phyloP scores from a whole-genome alignment of 2,329 filamentous ascomycete genomes.

The Aureobasidium uvarum region DNA sequence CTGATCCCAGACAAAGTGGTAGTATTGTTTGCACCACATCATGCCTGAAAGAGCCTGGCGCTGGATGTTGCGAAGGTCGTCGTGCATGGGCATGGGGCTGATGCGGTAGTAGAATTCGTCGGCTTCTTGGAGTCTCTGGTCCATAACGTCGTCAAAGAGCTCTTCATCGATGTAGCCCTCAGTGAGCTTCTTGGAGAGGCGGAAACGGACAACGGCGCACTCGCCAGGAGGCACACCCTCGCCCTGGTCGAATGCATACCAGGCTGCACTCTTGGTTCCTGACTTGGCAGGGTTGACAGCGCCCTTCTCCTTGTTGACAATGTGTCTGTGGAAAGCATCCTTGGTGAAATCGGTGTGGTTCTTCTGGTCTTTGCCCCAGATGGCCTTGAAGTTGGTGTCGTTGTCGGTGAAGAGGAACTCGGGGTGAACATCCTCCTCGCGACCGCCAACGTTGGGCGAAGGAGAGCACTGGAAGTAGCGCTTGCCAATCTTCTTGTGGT shows the following conservation, averaged over 20 bases:
- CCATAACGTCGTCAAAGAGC: conserved; percentile 84
- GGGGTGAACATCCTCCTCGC: conserved; percentile 79
- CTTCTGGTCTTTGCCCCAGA: conserved; percentile 67
- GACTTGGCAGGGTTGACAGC: conserved; percentile 76
- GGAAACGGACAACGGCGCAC: conserved; percentile 92
- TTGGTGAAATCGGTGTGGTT: conserved; percentile 87
- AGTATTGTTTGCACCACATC: conserved; percentile 98
- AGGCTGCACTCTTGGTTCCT: conserved; percentile 87
- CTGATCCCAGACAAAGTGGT: conserved; percentile 95
- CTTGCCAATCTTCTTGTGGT: conserved; percentile 76
- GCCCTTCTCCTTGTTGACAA: conserved; percentile 75
- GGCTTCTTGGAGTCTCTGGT: conserved; percentile 80
- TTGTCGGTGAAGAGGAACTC: conserved; percentile 91
- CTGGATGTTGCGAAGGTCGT: conserved; percentile 92
- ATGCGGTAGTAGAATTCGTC: conserved; percentile 95
- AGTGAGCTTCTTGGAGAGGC: conserved; percentile 67
- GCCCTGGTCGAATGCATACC: conserved; percentile 88
- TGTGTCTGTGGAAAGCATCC: conserved; percentile 87
- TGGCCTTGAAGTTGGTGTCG: conserved; percentile 77
- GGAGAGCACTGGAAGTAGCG: conserved; percentile 83
- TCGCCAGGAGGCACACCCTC: conserved; percentile 85
- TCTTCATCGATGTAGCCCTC: conserved; percentile 87
- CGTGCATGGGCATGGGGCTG: conserved; percentile 88
- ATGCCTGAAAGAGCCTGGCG: conserved; percentile 92
- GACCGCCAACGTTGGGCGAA: conserved; percentile 77